Evolutionary conservation across 352 stramenopile genomes (phyloP).

Genomic region (Pythium sukuiense): DNA sequence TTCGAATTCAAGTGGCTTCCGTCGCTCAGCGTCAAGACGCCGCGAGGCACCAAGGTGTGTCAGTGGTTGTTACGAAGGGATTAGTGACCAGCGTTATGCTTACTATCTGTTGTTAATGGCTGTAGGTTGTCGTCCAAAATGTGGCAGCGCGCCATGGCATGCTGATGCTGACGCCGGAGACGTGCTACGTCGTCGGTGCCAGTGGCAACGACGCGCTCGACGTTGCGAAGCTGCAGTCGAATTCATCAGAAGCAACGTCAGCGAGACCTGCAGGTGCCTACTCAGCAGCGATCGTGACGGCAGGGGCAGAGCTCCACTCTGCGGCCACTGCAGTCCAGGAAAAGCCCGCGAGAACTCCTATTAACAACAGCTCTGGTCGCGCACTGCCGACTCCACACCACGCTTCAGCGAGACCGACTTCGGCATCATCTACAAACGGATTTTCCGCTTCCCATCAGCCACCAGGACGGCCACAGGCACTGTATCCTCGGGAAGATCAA

Average conservation of each 20-base stretch:
- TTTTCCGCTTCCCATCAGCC: not conserved
- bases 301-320: conserved; percentile 5
- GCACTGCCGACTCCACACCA: not conserved
- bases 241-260: not conserved
- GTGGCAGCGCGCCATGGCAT: conserved; percentile 70
- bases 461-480: not conserved
- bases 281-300: conserved; percentile 53
- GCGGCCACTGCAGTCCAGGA: not conserved
- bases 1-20: conserved; percentile 71
- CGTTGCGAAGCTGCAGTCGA: conserved; percentile 22
- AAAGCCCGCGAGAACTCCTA: not conserved
- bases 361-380: not conserved
- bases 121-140: conserved; percentile 59
- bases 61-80: not conserved
- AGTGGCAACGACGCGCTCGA: conserved; percentile 31
- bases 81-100: not conserved
- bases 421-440: not conserved
- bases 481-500: conserved; percentile 3
- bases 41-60: conserved; percentile 58
- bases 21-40: conserved; percentile 50
- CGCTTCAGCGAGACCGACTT: not conserved
- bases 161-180: conserved; percentile 64
- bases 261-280: conserved; percentile 41
- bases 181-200: conserved; percentile 59
- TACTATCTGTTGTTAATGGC: conserved; percentile 1